These are phyloP conservation scores for Aspergillus sp. DNA, from an alignment of 2,329 filamentous ascomycete genomes.

Conservation along the genomic window DNA sequence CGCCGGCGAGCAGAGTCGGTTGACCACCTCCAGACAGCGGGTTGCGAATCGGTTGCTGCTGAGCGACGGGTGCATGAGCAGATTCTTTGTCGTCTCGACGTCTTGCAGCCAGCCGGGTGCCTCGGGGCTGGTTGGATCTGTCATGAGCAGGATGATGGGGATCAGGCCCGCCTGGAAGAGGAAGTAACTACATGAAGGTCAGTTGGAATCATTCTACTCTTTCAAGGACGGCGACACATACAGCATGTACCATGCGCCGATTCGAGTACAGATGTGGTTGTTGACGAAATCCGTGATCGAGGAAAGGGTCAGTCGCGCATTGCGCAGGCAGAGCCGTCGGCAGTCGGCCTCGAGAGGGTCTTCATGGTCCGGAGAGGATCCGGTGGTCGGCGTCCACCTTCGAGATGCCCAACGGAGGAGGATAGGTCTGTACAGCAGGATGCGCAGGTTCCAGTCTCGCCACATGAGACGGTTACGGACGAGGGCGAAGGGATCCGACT, in stretches of 20 bases:
- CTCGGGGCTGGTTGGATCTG: slow-evolving; percentile 38
- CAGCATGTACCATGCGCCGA: slow-evolving; percentile 47
- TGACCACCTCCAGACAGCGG: slow-evolving; percentile 40
- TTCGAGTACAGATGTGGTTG: slow-evolving; percentile 38
- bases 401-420: slow-evolving; percentile 41
- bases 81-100: slow-evolving; percentile 40
- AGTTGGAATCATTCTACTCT: neutral
- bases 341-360: slow-evolving; percentile 40
- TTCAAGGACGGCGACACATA: slow-evolving; percentile 18
- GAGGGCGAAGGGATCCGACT: slow-evolving; percentile 37
- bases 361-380: slow-evolving; percentile 26
- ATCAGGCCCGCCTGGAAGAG: slow-evolving; percentile 47
- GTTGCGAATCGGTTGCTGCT: slow-evolving; percentile 39
- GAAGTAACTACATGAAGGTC: slow-evolving; percentile 35
- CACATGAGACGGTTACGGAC: slow-evolving; percentile 42
- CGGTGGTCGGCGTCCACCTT: slow-evolving; percentile 32
- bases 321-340: slow-evolving; percentile 39
- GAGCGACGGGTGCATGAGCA: slow-evolving; percentile 38
- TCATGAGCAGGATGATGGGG: slow-evolving; percentile 45
- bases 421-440: slow-evolving; percentile 45
- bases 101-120: slow-evolving; percentile 38
- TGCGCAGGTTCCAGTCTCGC: slow-evolving; percentile 45
- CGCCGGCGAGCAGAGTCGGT: slow-evolving; percentile 36
- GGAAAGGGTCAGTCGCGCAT: slow-evolving; percentile 41
- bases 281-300: slow-evolving; percentile 44